Percentiles rank a stretch among this genome's conserved stretches.
Conservation (phyloP, 2,329 filamentous ascomycete genomes). For the Aspergillus fructus region DNA sequence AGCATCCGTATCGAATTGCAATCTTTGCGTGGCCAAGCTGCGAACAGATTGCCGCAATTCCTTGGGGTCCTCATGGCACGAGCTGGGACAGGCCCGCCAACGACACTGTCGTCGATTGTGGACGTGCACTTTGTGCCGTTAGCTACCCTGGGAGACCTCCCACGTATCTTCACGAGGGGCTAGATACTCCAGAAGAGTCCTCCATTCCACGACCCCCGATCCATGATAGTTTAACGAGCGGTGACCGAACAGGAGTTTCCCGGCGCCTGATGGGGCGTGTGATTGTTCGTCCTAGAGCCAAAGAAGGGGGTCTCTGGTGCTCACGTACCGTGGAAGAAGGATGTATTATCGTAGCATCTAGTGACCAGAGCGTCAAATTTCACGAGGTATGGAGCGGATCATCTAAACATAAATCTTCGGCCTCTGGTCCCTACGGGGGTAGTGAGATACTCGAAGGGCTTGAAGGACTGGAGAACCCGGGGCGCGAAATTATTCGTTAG, state of each 20-base stretch:
- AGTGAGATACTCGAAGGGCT: constrained; percentile 82
- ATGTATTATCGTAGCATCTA: constrained; percentile 87
- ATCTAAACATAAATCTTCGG: constrained; percentile 53
- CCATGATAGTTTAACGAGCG: constrained; percentile 5
- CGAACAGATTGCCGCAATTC: constrained; percentile 77
- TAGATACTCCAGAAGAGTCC: constrained; percentile 14
- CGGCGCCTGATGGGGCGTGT: constrained; percentile 20
- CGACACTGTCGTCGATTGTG: constrained; percentile 34
- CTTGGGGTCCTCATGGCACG: constrained; percentile 65
- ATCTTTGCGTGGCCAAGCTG: constrained; percentile 95
- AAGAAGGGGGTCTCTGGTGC: constrained; percentile 56
- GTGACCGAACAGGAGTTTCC: constrained; percentile 3
- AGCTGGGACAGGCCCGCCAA: constrained; percentile 28
- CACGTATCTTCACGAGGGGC: constrained; percentile 20
- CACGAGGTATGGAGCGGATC: constrained; percentile 86
- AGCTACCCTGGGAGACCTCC: constrained; percentile 70
- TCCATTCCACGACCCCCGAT: constrained; percentile 11
- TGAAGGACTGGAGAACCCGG: constrained; percentile 67
- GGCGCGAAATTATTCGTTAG: constrained; percentile 64
- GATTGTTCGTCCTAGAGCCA: constrained; percentile 32
- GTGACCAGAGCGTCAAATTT: constrained; percentile 90
- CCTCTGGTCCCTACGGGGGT: constrained; percentile 68
- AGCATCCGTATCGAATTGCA: constrained; percentile 84
- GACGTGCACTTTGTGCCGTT: constrained; percentile 76
- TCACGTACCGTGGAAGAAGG: constrained; percentile 66